Base-by-base conservation (phyloP, 2,329 filamentous ascomycete genomes). In the Epichloe typhina region DNA sequence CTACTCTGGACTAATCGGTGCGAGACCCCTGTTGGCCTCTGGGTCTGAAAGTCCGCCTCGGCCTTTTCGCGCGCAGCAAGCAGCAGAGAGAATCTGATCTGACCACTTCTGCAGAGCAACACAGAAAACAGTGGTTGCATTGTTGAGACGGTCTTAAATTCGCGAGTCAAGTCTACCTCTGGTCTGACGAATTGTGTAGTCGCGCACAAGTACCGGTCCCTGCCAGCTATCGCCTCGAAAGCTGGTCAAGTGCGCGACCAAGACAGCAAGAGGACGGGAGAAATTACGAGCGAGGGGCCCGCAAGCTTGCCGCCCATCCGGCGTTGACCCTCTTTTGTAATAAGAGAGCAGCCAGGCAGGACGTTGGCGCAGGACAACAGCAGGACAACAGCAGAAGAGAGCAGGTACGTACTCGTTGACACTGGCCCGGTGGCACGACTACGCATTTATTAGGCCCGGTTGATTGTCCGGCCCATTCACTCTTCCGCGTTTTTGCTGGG, bases 401-500 rank as follows among this genome's bases (percentile, higher is more conserved):
- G 26, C 47, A 44, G 41, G 48, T 50, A 50, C 41, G 44, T 49
- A 49, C 40, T 40, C n/a, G 33, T 19, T 4, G 46, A 33, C 36
- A 4, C 35, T 4, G 26, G 11, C 37, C 37, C 35, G 33, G 40
- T 35, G 19, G n/a, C 19, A 11, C 26, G 21, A 45, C 9, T 35
- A 33, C 39, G 26, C 43, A 46, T 37, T 40, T 45, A 15, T 40
- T 45, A 15, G n/a, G 3, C 41, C 37, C 42, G 38, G 38, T 21
- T 43, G 33, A 38, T 21, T 23, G 15, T 11, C 47, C 52, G 52
- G 52, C 19, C 52, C 50, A 51, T 53, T 53, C 45, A 44, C 52
- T 50, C 48, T 53, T 52, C 50, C 52, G 47, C 38, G 37, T 37
- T 47, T 48, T 35, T 47, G 42, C 33, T 47, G 39, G 50, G 44